phyloP scores from a whole-genome alignment of 768 basidiomycete genomes.

The Cytidiella melzeri region DNA sequence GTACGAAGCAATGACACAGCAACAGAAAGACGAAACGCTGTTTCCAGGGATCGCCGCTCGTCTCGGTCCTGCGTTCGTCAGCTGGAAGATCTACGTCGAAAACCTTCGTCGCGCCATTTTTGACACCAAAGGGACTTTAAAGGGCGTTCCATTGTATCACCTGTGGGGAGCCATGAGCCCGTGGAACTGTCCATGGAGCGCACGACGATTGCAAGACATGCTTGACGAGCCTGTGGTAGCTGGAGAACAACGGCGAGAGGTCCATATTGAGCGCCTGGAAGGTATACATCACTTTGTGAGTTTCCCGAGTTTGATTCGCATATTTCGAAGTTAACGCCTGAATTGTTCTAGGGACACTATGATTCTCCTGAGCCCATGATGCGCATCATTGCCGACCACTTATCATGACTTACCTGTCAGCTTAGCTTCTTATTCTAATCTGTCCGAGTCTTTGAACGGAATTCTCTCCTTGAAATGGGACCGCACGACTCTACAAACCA shows the following conservation, averaged over 20 bases:
- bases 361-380: constrained; percentile 1
- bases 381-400: background rate
- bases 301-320: background rate
- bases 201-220: background rate
- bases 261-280: background rate
- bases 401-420: background rate
- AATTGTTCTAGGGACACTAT: background rate
- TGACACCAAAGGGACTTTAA: background rate
- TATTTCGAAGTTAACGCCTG: background rate
- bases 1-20: background rate
- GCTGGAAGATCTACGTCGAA: background rate
- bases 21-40: background rate
- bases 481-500: no score
- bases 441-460: no score
- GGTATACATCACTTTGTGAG: background rate
- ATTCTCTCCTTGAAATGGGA: no score
- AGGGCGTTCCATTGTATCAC: background rate
- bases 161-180: constrained; percentile 1
- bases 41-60: background rate
- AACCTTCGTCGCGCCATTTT: background rate
- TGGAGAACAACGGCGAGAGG: background rate
- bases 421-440: no score
- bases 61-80: background rate
- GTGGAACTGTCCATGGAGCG: background rate
- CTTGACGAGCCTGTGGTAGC: background rate